Evolutionary conservation across 2,329 filamentous ascomycete genomes (phyloP).

Genomic region (Mariannaea elegans): DNA sequence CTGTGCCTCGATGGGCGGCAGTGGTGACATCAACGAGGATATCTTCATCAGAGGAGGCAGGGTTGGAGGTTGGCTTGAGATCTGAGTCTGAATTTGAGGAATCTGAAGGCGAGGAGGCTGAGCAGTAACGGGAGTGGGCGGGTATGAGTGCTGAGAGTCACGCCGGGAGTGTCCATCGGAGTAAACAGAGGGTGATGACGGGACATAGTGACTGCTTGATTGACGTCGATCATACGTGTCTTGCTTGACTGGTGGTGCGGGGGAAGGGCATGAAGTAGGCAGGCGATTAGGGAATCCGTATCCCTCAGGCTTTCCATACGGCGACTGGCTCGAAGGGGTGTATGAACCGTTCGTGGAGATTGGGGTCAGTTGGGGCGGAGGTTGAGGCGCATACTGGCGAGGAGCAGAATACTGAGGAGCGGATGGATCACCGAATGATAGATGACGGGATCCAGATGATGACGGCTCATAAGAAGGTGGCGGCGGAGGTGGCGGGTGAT

Average conservation of each 20-base stretch:
- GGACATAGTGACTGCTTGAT: slow-evolving; percentile 47
- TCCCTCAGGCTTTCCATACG: slow-evolving; percentile 52
- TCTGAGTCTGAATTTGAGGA: slow-evolving; percentile 25
- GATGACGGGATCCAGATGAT: slow-evolving; percentile 42
- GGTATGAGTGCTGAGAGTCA: slow-evolving; percentile 43
- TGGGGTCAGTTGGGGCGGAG: slow-evolving; percentile 45
- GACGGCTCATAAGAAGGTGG: slow-evolving; percentile 47
- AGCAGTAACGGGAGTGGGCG: slow-evolving; percentile 39
- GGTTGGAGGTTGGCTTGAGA: not conserved
- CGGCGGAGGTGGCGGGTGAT: slow-evolving; percentile 47
- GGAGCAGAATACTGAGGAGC: slow-evolving; percentile 47
- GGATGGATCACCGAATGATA: slow-evolving; percentile 47
- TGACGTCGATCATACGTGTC: slow-evolving; percentile 50
- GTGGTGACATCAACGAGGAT: slow-evolving; percentile 45
- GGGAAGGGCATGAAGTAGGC: slow-evolving; percentile 44
- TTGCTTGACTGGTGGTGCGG: slow-evolving; percentile 41
- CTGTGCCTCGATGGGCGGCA: slow-evolving; percentile 48
- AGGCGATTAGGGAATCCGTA: slow-evolving; percentile 44
- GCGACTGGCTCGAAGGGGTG: slow-evolving; percentile 49
- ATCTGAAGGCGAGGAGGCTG: slow-evolving; percentile 34
- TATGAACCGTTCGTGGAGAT: slow-evolving; percentile 47
- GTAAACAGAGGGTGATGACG: slow-evolving; percentile 50
- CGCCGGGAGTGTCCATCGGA: slow-evolving; percentile 43
- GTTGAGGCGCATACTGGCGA: slow-evolving; percentile 50
- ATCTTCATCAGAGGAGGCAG: slow-evolving; percentile 51